phyloP scores from a whole-genome alignment of 176 grass and related monocot species.

The Cenchrus fungigraminus region DNA sequence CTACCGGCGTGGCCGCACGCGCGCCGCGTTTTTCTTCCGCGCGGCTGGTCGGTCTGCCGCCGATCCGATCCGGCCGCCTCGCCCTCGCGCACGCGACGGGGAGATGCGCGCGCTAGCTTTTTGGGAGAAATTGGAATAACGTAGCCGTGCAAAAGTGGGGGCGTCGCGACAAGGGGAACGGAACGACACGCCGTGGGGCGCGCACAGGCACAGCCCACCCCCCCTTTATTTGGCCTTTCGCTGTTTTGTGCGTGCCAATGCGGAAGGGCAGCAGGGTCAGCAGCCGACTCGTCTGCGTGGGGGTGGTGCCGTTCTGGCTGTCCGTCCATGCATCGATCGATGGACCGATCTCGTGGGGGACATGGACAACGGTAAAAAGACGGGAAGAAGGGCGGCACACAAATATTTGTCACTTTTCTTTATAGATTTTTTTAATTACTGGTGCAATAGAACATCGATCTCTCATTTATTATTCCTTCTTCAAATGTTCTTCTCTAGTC shows the following conservation, averaged over 20 bases:
- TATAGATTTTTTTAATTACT: too few relatives aligned
- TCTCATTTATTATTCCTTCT: too few relatives aligned
- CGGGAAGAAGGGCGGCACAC: too few relatives aligned
- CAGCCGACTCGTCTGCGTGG: neutral
- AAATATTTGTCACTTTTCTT: too few relatives aligned
- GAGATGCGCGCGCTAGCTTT: neutral
- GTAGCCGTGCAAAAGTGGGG: slow-evolving; percentile 12
- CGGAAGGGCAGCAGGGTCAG: neutral
- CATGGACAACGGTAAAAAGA: neutral
- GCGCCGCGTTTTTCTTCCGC: too few relatives aligned
- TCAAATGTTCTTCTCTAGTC: too few relatives aligned
- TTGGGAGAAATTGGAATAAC: neutral
- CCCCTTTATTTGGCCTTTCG: neutral
- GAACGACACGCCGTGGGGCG: neutral
- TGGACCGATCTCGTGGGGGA: neutral
- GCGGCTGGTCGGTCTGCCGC: too few relatives aligned
- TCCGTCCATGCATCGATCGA: neutral
- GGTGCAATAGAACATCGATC: too few relatives aligned
- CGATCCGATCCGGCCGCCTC: neutral
- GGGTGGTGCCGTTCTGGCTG: neutral
- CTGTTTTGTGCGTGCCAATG: neutral
- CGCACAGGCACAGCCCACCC: too few relatives aligned
- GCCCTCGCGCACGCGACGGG: neutral
- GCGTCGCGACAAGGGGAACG: slow-evolving; percentile 47
- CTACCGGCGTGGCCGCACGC: neutral